Evolutionary conservation across 805 yeast genomes (phyloP), one percentile per base, ranked within the genome.

Genomic region (Aciculoconidium aculeatum): DNA sequence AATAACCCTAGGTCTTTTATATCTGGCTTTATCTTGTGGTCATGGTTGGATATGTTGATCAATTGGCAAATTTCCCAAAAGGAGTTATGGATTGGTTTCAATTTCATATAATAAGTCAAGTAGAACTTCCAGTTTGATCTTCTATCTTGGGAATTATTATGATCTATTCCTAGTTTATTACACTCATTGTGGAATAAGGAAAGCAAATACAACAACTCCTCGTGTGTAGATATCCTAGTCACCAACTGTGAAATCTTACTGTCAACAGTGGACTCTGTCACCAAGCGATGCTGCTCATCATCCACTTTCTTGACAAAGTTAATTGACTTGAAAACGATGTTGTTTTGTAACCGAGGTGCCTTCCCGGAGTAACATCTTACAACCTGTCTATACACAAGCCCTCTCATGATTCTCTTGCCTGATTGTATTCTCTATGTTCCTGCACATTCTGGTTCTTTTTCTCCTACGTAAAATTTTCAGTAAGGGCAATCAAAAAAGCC

Each of bases 61-160:
- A 42, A 27, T 13, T 40, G 49, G 32, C 67, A 58, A 28, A 49
- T 42, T 5, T 54, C 61, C 67, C 69, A 64, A 31, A 64, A 64
- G 11, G 54, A 40, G 7, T 43, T 31, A 34, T 64, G 64, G 10
- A 64, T 34, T 7, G 60, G 59, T 24, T 40, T 47, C 28, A 50
- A 40, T 26, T 44, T 40, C 29, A 33, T 30, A 10, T 44, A 17
- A 27, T 46, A 58, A 9, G 39, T 31, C 18, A 35, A 21, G 21
- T 44, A 28, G 36, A 46, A 59, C 27, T 33, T 39, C 39, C 44
- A 39, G 6, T 34, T 23, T 23, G 25, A 15, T 13, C 15, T 13
- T 21, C 47, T 32, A 6, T 25, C 32, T 3, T 27, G 39, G 11
- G 41, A 28, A n/a, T 36, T 23, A 8, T 29, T 28, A 5, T 39